Evolutionary conservation across 768 basidiomycete species (phyloP).

Genomic region (Strobilomyces echinocephalus): DNA sequence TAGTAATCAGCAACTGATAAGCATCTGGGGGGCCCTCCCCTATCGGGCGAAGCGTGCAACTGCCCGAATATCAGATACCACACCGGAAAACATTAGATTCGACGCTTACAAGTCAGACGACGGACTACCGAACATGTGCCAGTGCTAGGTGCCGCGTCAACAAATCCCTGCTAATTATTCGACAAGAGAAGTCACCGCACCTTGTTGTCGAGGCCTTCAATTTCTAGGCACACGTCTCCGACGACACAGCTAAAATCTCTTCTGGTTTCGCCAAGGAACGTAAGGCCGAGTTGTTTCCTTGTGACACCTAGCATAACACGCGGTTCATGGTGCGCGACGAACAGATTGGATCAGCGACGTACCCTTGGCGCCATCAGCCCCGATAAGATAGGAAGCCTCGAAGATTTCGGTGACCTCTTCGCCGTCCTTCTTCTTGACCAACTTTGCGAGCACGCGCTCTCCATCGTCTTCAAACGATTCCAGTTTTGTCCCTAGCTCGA

Average conservation of each 20-base stretch:
- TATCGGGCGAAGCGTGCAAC: conserved; percentile 12
- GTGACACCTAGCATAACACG: conserved; percentile 24
- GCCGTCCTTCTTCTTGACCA: conserved; percentile 26
- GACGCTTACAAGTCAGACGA: not conserved
- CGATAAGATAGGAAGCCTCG: not conserved
- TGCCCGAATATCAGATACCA: not conserved
- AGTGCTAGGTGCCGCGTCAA: conserved; percentile 9
- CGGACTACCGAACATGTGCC: conserved; percentile 22
- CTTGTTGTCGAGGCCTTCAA: conserved; percentile 25
- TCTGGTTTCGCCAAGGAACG: conserved; percentile 39
- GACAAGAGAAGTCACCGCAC: conserved; percentile 9
- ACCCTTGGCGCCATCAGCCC: conserved; percentile 1
- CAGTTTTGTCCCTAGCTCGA: conserved; percentile 32
- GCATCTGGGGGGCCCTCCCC: conserved; percentile 22
- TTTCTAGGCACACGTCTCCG: conserved; percentile 14
- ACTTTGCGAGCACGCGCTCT: not conserved
- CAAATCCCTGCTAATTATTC: not conserved
- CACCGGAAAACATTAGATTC: no score
- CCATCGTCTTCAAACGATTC: conserved; percentile 37
- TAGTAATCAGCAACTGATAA: conserved; percentile 9
- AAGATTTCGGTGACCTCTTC: conserved; percentile 26
- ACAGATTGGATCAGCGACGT: not conserved
- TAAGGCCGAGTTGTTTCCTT: conserved; percentile 38
- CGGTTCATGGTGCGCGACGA: no score
- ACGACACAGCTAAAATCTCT: conserved; percentile 12